Evolutionary conservation across 2,329 filamentous ascomycete genomes (phyloP).

Genomic region (Paecilomyces niveus): DNA sequence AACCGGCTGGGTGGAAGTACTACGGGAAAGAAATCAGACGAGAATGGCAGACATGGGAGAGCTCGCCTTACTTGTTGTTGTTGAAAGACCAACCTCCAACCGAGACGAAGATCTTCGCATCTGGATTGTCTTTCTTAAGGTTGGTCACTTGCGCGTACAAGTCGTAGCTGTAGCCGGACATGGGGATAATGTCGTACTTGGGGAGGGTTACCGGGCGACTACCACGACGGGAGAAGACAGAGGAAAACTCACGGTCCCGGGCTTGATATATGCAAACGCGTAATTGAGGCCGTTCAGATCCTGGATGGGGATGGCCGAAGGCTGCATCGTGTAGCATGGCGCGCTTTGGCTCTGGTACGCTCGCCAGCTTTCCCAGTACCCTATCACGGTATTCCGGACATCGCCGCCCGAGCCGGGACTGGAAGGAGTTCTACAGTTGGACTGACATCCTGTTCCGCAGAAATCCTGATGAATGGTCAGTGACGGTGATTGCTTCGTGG

Average conservation of each 20-base stretch:
- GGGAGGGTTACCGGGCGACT: too few relatives aligned
- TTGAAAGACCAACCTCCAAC: slow-evolving; percentile 11
- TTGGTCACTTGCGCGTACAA: slow-evolving; percentile 20
- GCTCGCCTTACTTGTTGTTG: too few relatives aligned
- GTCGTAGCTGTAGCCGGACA: slow-evolving; percentile 8
- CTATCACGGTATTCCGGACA: slow-evolving; percentile 14
- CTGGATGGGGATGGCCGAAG: slow-evolving; percentile 9
- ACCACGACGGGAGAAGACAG: too few relatives aligned
- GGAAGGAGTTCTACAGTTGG: background rate
- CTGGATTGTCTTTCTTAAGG: slow-evolving; percentile 23
- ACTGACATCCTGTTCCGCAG: slow-evolving; percentile 6
- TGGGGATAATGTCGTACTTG: slow-evolving; percentile 19
- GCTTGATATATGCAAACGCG: slow-evolving; percentile 38
- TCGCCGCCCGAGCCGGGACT: background rate
- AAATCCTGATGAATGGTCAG: too few relatives aligned
- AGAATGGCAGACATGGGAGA: too few relatives aligned
- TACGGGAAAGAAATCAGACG: too few relatives aligned
- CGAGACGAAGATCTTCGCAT: slow-evolving; percentile 25
- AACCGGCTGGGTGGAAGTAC: slow-evolving; percentile 6
- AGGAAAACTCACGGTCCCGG: slow-evolving; percentile 23
- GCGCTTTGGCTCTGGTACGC: slow-evolving; percentile 3
- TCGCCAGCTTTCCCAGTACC: slow-evolving; percentile 30
- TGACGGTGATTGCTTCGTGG: too few relatives aligned
- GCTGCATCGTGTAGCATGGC: slow-evolving; percentile 11
- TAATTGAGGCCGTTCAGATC: slow-evolving; percentile 24